Evolutionary conservation across 257 asterid genomes (phyloP).

Genomic region (Datura wrightii): DNA sequence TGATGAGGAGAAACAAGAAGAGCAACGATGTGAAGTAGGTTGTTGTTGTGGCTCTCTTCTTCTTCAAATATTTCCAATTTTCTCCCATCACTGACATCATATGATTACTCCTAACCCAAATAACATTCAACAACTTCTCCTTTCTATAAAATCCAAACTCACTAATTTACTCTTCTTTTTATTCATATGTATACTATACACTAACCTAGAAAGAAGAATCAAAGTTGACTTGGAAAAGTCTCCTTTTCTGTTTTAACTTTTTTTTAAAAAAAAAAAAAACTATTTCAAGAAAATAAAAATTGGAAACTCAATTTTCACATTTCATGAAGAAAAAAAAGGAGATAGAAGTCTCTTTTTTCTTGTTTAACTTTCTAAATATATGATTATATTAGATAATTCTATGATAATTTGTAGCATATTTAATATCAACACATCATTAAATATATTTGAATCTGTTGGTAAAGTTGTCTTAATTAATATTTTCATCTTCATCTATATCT

Average conservation of each 20-base stretch:
- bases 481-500: too few species aligned
- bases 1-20: slow-evolving; percentile 19
- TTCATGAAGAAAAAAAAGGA: neutral
- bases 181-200: neutral
- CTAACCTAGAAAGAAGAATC: neutral
- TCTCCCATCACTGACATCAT: neutral
- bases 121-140: slow-evolving; percentile 26
- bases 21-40: neutral
- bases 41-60: neutral
- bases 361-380: too few species aligned
- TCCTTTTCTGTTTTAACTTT: neutral
- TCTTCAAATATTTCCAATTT: slow-evolving; percentile 25
- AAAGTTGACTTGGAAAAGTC: slow-evolving; percentile 2
- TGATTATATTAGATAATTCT: too few species aligned
- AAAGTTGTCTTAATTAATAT: too few species aligned
- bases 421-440: too few species aligned
- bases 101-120: slow-evolving; percentile 34
- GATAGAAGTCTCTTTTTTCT: neutral
- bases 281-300: neutral
- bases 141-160: neutral
- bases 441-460: too few species aligned
- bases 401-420: too few species aligned
- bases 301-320: neutral
- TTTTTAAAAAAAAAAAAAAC: too few species aligned
- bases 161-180: neutral